Conservation (phyloP, 2,329 filamentous ascomycete genomes). For the Fusarium anguioides region DNA sequence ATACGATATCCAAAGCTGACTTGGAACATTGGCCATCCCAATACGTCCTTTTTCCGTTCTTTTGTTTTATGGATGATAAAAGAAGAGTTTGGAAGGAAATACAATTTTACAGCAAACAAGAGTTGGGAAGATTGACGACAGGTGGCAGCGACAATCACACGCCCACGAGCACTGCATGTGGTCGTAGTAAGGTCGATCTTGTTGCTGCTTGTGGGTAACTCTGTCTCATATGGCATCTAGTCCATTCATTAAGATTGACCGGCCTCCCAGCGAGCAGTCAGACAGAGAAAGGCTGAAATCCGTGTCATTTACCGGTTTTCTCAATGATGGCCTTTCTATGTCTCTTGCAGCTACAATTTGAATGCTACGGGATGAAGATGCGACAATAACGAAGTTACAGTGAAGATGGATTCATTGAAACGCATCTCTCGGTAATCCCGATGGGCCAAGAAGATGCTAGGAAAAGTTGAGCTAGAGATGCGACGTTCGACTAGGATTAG, state of each 20-base stretch:
- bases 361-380: not conserved
- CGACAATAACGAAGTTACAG: not conserved
- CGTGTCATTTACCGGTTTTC: not conserved
- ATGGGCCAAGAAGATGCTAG: not conserved
- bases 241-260: not conserved
- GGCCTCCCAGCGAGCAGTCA: not conserved
- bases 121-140: not conserved
- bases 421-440: slow-evolving; percentile 1
- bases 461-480: slow-evolving; percentile 2
- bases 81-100: not conserved
- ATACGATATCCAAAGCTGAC: not conserved
- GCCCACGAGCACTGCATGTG: not conserved
- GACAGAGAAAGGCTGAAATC: not conserved
- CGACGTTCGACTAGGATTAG: not conserved
- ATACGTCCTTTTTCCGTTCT: not conserved
- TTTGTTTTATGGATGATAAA: not conserved
- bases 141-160: not conserved
- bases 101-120: not conserved
- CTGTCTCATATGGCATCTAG: not conserved
- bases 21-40: not conserved
- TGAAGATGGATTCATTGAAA: not conserved
- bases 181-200: not conserved
- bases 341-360: not conserved
- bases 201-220: not conserved
- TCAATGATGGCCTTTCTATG: not conserved